Evolutionary conservation across 495 filamentous ascomycete genomes (phyloP).

Genomic region (Corynascus novoguineensis): DNA sequence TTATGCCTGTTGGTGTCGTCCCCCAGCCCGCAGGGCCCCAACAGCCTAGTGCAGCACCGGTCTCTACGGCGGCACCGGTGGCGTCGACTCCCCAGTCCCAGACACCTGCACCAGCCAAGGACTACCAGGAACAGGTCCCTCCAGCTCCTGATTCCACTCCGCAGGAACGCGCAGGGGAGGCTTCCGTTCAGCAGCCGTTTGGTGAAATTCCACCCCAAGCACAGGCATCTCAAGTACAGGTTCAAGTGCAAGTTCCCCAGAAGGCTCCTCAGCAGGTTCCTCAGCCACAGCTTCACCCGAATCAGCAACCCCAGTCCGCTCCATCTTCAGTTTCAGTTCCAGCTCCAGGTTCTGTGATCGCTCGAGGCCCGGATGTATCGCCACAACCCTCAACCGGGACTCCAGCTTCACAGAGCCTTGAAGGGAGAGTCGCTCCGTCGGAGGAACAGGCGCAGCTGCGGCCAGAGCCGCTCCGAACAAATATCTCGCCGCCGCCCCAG

Average conservation of each 20-base stretch:
- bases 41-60: not conserved
- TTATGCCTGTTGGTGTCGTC: not conserved
- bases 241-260: too few species aligned
- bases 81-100: not conserved
- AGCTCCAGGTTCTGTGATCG: not conserved
- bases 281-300: too few species aligned
- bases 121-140: not conserved
- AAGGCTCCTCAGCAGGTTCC: too few species aligned
- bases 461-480: conserved; percentile 8
- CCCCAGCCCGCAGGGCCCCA: conserved; percentile 10
- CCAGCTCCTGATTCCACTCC: not conserved
- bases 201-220: not conserved
- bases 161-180: not conserved
- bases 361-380: not conserved
- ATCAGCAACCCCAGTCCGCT: not conserved
- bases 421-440: conserved; percentile 11
- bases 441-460: conserved; percentile 13
- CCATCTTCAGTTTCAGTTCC: not conserved
- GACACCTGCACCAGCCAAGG: not conserved
- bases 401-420: not conserved
- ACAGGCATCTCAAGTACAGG: too few species aligned
- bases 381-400: conserved; percentile 6
- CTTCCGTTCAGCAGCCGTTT: not conserved
- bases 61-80: not conserved
- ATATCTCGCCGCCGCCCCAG: conserved; percentile 5